Evolutionary conservation across 768 basidiomycete genomes (phyloP).

Genomic region (Xerocomellus dryophilus): DNA sequence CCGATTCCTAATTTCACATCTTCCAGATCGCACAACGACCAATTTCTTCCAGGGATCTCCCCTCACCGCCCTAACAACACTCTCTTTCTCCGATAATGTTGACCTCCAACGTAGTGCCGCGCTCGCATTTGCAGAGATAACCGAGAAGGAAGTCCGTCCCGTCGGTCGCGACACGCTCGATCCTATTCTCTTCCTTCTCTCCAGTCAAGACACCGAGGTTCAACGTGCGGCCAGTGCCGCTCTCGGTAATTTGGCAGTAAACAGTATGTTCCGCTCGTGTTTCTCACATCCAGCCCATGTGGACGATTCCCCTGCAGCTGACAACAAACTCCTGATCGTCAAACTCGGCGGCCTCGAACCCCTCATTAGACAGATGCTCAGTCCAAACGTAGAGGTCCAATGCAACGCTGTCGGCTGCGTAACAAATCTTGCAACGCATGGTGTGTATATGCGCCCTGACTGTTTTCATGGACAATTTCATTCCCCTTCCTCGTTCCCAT

Average conservation of each 20-base stretch:
- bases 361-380: constrained; percentile 97
- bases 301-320: constrained; percentile 51
- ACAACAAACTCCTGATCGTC: constrained; percentile 98
- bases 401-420: constrained; percentile 99
- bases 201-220: constrained; percentile 97
- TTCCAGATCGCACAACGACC: constrained; percentile 84
- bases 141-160: constrained; percentile 97
- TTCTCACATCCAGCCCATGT: constrained; percentile 8
- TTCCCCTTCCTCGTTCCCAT: constrained; percentile 6
- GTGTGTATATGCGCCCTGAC: constrained; percentile 42
- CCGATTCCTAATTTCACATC: background rate
- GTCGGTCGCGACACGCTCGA: constrained; percentile 97
- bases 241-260: constrained; percentile 95
- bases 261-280: constrained; percentile 62
- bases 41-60: constrained; percentile 97
- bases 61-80: constrained; percentile 88
- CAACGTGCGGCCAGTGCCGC: constrained; percentile 98
- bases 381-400: constrained; percentile 98
- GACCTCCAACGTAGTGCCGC: constrained; percentile 98
- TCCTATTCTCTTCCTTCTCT: constrained; percentile 94
- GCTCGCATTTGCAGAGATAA: constrained; percentile 98
- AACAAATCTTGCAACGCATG: constrained; percentile 97
- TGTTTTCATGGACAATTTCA: background rate
- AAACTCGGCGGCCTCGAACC: constrained; percentile 97
- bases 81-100: constrained; percentile 98